Evolutionary conservation across 306 rosid species (phyloP).

Genomic region (Prinsepia uniflora): DNA sequence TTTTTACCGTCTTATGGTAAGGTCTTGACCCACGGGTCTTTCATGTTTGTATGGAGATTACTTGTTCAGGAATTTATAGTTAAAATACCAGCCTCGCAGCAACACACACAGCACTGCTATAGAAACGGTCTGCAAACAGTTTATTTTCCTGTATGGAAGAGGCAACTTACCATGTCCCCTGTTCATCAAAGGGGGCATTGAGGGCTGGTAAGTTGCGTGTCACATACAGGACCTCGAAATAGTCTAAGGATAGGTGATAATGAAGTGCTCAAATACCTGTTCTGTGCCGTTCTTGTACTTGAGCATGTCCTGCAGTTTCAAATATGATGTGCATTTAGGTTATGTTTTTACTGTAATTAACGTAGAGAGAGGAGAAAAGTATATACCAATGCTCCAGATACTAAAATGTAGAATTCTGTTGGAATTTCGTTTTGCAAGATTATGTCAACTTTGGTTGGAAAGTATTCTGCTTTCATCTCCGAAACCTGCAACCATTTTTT

Average conservation of each 20-base stretch:
- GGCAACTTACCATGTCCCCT: not conserved
- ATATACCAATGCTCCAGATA: conserved; percentile 72
- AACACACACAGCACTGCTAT: not conserved
- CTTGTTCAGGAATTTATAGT: not conserved
- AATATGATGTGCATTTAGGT: conserved; percentile 24
- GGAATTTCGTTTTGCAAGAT: conserved; percentile 82
- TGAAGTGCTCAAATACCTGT: conserved; percentile 48
- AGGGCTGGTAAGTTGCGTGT: not conserved
- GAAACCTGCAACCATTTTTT: conserved; percentile 43
- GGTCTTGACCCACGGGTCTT: not conserved
- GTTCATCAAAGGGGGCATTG: not conserved
- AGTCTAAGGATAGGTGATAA: not conserved
- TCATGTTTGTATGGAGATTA: not conserved
- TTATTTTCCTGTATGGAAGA: not conserved
- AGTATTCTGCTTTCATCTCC: conserved; percentile 81
- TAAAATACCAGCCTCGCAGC: not conserved
- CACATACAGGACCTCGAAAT: not conserved
- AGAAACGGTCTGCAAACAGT: not conserved
- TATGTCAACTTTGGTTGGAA: conserved; percentile 77
- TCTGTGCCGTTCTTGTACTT: conserved; percentile 65
- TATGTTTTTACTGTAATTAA: not conserved
- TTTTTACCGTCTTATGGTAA: not conserved
- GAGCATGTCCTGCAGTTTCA: conserved; percentile 63
- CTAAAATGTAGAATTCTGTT: conserved; percentile 70
- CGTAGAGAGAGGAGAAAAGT: conserved; percentile 11